Evolutionary conservation across 495 filamentous ascomycete species (phyloP), one percentile per base, ranked within the genome.

Genomic region (Penicillium flavigenum): DNA sequence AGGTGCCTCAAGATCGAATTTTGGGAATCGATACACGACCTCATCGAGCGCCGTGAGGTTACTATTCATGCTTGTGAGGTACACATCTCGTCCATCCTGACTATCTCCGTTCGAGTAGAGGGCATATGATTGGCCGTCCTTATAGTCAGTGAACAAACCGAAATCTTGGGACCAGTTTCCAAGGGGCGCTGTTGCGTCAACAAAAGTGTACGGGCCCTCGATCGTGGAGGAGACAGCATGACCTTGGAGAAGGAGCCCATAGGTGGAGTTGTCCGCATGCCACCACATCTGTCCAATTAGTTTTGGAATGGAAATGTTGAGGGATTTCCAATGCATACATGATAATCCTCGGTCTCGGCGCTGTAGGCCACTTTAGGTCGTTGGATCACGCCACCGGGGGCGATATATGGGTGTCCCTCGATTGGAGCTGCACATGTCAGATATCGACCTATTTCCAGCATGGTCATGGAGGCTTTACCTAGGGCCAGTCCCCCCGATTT

Each of bases 121-220:
- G 5, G 63, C 65, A 44, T 68, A 68, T 0, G 63, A 61, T 12
- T 55, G 50, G 27, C 60, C 56, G 9, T 65, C 60, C 32, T 63
- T 68, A 39, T 56, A 62, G 29, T 68, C 65, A 5, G 63, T 65
- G 26, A 68, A 68, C n/a, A 68, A 27, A 2, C 65, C 65, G 31
- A 65, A 68, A 32, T 68, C 65, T 47, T 68, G 65, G 1, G 63
- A 65, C 65, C 65, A 68, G 41, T 68, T 68, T n/a, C 65, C 65
- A n/a, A 68, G 58, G 9, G 65, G 65, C 14, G 65, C 63, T 17
- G 53, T 54, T 16, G 65, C 65, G n/a, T 63, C 58, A 29, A 68
- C 63, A 20, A 68, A 68, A 7, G 47, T 63, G 41, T 68, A 68
- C 8, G 65, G 65, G 9, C 65, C 65, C 1, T 36, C 43, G 19